phyloP scores from a whole-genome alignment of 192 early-diverging fungal genomes.

The Phycomyces blakesleeanus region DNA sequence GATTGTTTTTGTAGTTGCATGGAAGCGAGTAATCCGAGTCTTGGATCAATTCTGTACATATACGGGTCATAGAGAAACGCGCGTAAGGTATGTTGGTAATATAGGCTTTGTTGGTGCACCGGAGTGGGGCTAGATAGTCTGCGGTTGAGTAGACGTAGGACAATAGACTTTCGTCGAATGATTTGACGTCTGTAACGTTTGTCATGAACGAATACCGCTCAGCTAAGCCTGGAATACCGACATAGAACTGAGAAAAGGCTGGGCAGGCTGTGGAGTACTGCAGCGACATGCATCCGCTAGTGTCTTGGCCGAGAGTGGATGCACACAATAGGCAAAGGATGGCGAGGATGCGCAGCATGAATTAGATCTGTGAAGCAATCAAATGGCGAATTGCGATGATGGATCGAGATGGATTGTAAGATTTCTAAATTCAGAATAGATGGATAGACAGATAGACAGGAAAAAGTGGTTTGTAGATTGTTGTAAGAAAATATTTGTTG shows the following conservation, averaged over 20 bases:
- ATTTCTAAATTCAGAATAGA: too few relatives aligned
- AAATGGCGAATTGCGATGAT: too few relatives aligned
- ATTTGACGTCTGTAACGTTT: slow-evolving; percentile 14
- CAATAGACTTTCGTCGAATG: slow-evolving; percentile 25
- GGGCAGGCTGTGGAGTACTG: slow-evolving; percentile 24
- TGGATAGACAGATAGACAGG: too few relatives aligned
- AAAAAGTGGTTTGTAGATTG: too few relatives aligned
- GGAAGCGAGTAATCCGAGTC: slow-evolving; percentile 24
- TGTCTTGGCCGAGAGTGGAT: neutral
- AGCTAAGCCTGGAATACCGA: slow-evolving; percentile 10
- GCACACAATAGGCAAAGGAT: slow-evolving; percentile 1
- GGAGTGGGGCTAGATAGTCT: slow-evolving; percentile 16
- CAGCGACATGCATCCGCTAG: slow-evolving; percentile 18
- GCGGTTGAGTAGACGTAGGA: slow-evolving; percentile 19
- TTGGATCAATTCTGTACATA: slow-evolving; percentile 32
- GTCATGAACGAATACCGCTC: slow-evolving; percentile 12
- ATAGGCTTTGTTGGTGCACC: slow-evolving; percentile 19
- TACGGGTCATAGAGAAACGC: slow-evolving; percentile 26
- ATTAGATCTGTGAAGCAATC: too few relatives aligned
- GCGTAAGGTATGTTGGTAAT: slow-evolving; percentile 25
- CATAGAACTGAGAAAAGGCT: slow-evolving; percentile 30
- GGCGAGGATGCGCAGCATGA: neutral
- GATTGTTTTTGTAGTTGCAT: slow-evolving; percentile 24
- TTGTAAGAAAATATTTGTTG: too few relatives aligned
- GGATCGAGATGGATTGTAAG: too few relatives aligned